Conservation (phyloP, 2,329 filamentous ascomycete species). For the Uncinocarpus reesii region DNA sequence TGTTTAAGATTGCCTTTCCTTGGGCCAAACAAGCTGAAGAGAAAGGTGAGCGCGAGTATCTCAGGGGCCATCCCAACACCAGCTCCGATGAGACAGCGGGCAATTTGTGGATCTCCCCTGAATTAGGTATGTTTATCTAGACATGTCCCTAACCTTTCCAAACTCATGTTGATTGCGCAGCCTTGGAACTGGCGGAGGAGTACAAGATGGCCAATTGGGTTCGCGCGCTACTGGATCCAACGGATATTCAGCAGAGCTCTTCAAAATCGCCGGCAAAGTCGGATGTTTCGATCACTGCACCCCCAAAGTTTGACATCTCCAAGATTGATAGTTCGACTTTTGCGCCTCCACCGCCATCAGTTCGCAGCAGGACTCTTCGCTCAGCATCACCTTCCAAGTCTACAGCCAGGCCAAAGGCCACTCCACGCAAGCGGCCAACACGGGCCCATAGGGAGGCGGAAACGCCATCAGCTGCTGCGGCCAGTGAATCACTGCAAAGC, state of each 20-base stretch:
- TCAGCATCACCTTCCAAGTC: constrained; percentile 48
- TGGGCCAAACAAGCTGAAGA: constrained; percentile 54
- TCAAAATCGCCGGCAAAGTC: constrained; percentile 44
- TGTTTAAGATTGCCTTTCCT: constrained; percentile 61
- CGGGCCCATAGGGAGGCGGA: constrained; percentile 41
- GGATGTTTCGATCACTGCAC: constrained; percentile 65
- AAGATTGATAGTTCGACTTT: constrained; percentile 32
- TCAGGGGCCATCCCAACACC: constrained; percentile 72
- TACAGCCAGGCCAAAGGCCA: constrained; percentile 45
- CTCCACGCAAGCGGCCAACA: constrained; percentile 46
- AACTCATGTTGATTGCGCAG: constrained; percentile 38
- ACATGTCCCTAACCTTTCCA: constrained; percentile 14
- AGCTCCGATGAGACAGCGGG: constrained; percentile 88
- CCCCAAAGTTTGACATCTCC: constrained; percentile 63
- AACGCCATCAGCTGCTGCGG: constrained; percentile 40
- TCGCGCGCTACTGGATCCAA: constrained; percentile 78
- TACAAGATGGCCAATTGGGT: constrained; percentile 84
- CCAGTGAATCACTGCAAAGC: constrained; percentile 40
- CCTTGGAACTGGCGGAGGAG: constrained; percentile 72
- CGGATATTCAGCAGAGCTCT: constrained; percentile 55
- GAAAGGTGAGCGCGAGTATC: constrained; percentile 54
- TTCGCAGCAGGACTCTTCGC: constrained; percentile 46
- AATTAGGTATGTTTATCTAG: constrained; percentile 43
- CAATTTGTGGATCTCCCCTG: constrained; percentile 88
- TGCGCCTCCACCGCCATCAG: constrained; percentile 22